phyloP scores from a whole-genome alignment of 1,284 basidiomycete species.

The Microstroma glucosiphilum region DNA sequence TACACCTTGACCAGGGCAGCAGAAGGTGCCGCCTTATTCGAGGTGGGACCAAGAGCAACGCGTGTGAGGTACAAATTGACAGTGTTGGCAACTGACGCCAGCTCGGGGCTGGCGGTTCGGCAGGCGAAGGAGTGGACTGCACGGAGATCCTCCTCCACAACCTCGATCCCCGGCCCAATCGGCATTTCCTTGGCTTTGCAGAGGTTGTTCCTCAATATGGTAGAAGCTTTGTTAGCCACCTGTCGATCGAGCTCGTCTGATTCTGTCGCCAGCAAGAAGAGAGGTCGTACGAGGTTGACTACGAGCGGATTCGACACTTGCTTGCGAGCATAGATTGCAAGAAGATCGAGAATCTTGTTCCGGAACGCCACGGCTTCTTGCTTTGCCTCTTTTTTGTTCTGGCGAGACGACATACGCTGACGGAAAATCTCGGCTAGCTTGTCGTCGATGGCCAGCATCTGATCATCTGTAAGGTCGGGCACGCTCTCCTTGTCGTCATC shows the following conservation, averaged over 20 bases:
- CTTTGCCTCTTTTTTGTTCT: conserved; percentile 52
- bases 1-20: conserved; percentile 56
- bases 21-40: conserved; percentile 24
- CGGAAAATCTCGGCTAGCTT: conserved; percentile 85
- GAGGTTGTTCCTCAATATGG: conserved; percentile 68
- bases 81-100: conserved; percentile 62
- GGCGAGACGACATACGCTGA: conserved; percentile 59
- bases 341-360: conserved; percentile 83
- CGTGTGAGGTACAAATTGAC: conserved; percentile 69
- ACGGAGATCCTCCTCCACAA: conserved; percentile 57
- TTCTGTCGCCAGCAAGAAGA: conserved; percentile 61
- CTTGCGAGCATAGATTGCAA: conserved; percentile 73
- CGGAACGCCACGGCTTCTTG: conserved; percentile 68
- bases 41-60: conserved; percentile 55
- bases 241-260: conserved; percentile 62
- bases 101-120: conserved; percentile 60
- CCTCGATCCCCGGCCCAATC: conserved; percentile 36
- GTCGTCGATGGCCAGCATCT: conserved; percentile 93
- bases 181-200: conserved; percentile 61
- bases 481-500: conserved; percentile 23
- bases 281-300: conserved; percentile 66
- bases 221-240: conserved; percentile 73
- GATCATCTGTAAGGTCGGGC: conserved; percentile 62
- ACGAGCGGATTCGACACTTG: conserved; percentile 62
- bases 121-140: conserved; percentile 70